These are phyloP conservation scores for Dacryopinax primogenitus DNA, from an alignment of 768 basidiomycete species.

Conservation along the genomic window DNA sequence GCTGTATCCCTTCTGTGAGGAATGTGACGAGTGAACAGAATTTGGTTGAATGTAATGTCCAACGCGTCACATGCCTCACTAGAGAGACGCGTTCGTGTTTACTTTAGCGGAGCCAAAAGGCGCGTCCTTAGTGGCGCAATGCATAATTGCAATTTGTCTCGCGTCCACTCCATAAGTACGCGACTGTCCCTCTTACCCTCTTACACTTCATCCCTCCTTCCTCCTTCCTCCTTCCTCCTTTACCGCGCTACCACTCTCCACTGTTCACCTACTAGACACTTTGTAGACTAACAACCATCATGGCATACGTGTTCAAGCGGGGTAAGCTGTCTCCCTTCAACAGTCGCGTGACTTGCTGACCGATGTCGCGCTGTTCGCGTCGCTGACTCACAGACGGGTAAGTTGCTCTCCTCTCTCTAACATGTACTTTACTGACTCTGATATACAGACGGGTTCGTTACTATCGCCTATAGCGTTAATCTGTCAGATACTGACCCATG, in stretches of 20 bases:
- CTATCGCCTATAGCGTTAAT: background rate
- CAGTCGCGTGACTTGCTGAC: background rate
- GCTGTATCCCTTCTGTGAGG: background rate
- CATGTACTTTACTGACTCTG: conserved; percentile 10
- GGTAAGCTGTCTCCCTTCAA: conserved; percentile 29
- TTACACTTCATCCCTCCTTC: background rate
- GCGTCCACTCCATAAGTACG: background rate
- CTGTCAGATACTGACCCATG: conserved; percentile 15
- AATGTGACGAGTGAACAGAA: background rate
- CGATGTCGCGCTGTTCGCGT: background rate
- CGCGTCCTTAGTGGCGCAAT: background rate
- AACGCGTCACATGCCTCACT: background rate
- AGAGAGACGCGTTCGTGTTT: background rate
- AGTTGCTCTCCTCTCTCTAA: conserved; percentile 24
- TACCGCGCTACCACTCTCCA: background rate
- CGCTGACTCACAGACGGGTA: conserved; percentile 36
- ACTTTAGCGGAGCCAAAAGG: background rate
- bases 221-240: background rate
- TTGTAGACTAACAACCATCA: background rate
- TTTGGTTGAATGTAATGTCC: background rate
- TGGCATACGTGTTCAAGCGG: conserved; percentile 40
- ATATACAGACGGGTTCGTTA: conserved; percentile 17
- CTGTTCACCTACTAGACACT: background rate
- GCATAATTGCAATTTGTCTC: conserved; percentile 1
- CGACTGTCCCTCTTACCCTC: background rate